Percentiles rank a stretch among this genome's conserved stretches.
These are phyloP conservation scores for Globisporangium echinulatum DNA, from an alignment of 352 stramenopile species.

Conservation along the genomic window DNA sequence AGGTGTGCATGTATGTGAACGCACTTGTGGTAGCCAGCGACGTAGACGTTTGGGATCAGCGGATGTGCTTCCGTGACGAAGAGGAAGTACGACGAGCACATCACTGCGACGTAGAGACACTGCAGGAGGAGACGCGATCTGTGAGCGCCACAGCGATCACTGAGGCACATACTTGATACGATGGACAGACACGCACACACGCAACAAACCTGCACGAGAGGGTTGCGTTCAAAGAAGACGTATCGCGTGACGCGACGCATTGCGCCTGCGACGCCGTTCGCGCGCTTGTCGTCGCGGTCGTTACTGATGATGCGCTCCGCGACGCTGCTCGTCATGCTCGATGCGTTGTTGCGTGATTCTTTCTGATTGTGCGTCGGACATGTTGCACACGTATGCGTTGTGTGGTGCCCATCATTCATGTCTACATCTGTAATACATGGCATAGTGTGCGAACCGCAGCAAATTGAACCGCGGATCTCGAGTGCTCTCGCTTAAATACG, in stretches of 20 bases:
- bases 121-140: neutral
- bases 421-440: too few species aligned
- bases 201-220: slow-evolving; percentile 47
- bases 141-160: neutral
- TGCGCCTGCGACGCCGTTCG: slow-evolving; percentile 9
- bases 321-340: neutral
- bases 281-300: neutral
- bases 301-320: neutral
- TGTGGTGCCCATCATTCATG: too few species aligned
- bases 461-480: too few species aligned
- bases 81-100: slow-evolving; percentile 57
- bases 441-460: too few species aligned
- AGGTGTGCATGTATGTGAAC: neutral
- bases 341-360: neutral
- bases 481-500: too few species aligned
- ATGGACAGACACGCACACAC: neutral
- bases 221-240: slow-evolving; percentile 60
- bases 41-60: slow-evolving; percentile 56
- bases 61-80: slow-evolving; percentile 65
- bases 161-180: neutral
- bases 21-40: slow-evolving; percentile 58
- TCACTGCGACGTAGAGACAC: slow-evolving; percentile 73
- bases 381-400: neutral
- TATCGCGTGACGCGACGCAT: slow-evolving; percentile 42
- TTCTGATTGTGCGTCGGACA: neutral